Base-by-base conservation (phyloP, 2,329 filamentous ascomycete genomes). In the Epichloe scottii region DNA sequence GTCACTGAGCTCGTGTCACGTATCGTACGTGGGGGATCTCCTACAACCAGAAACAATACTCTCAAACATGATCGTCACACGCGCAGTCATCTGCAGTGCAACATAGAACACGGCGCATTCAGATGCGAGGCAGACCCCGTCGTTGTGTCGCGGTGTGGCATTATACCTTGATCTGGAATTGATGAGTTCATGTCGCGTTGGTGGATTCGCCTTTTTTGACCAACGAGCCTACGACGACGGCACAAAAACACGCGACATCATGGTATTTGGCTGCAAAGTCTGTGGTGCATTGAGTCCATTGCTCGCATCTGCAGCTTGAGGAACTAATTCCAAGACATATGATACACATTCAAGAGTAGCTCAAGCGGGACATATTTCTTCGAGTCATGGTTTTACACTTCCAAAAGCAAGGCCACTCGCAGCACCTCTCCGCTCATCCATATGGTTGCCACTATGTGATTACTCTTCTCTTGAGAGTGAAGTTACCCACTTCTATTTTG, bases 161-260 rank as follows among this genome's bases (percentile, higher is more conserved):
- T 48, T 48, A 48, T 48, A 41, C 46, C 46, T 48, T 34, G 2
- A 48, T 48, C 37, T 30, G 38, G 46, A 40, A 41, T 34, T 38
- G 46, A 41, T 23, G 46, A 48, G 23, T 40, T 21, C n/a, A 40
- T 48, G 35, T 30, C 10, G 46, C 33, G 46, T 17, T 17, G 10
- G 21, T 38, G 21, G 35, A 8, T 15, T 39, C 15, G 12, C 12
- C 19, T 7, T 17, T 33, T 46, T 12, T 12, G 19, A 42, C n/a
- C 12, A 23, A 14, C 19, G 39, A 23, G 7, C 4, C 11, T 11
- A 41, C 39, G 17, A 38, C 35, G 35, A 21, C 17, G 7, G 39
- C 39, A 21, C 11, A 42, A 42, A 11, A 21, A 21, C 12, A 4
- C 11, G n/a, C n/a, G 40, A 15, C 14, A n/a, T 42, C 40, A 42